A percentile compares a stretch with the other conserved stretches of the same genome.
These are phyloP conservation scores for Hevea brasiliensis DNA, from an alignment of 345 rosid genomes.

Conservation along the genomic window DNA sequence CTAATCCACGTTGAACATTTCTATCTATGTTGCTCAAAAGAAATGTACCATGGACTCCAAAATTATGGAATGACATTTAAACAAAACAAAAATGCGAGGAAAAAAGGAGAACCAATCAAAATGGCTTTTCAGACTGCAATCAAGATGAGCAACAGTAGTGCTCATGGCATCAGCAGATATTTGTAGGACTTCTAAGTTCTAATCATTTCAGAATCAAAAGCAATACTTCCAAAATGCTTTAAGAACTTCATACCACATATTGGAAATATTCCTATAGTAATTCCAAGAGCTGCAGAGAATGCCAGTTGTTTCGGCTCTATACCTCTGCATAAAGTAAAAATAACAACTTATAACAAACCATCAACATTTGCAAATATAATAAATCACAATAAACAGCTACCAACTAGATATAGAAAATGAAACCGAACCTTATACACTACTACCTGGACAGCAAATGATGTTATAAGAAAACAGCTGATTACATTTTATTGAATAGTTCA, in stretches of 20 bases:
- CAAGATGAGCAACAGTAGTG: neutral
- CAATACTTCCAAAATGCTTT: neutral
- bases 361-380: neutral
- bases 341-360: neutral
- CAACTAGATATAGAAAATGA: neutral
- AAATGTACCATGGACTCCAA: neutral
- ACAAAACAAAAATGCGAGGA: no score
- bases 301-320: conserved; percentile 90
- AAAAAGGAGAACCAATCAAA: neutral
- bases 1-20: neutral
- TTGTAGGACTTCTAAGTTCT: neutral
- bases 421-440: neutral
- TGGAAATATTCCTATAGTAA: conserved; percentile 81
- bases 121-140: neutral
- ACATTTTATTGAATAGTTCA: no score
- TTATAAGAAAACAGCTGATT: neutral
- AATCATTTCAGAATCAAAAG: neutral
- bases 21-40: neutral
- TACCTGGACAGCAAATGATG: neutral
- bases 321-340: conserved; percentile 44
- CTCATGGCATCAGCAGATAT: neutral
- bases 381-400: neutral
- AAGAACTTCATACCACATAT: conserved; percentile 58
- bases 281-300: conserved; percentile 80
- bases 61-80: neutral